Base-by-base conservation (phyloP, 306 rosid species). In the Sicyos baderoa region DNA sequence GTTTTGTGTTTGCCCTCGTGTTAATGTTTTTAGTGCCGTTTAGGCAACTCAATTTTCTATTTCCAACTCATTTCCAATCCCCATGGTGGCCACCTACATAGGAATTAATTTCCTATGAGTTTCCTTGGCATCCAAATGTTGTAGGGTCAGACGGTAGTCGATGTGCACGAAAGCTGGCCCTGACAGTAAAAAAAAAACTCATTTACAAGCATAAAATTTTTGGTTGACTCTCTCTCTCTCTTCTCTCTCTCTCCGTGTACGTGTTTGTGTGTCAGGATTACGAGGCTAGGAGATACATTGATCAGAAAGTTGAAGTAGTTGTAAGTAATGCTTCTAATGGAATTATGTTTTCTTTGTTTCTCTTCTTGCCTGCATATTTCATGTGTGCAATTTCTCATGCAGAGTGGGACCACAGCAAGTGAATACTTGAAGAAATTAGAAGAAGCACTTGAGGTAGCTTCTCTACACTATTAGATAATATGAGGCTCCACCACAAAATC, bases 271-370 rank as follows among this genome's bases (percentile, higher is more conserved):
- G 14, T 12, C 47, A 89, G 98, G 97, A 89, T 81, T 83, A 79
- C 62, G 95, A 88, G 79, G 97, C 95, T 5, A 88, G 98, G 73
- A 77, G 82, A 58, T 82, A 80, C 77, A 88, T 93, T 75, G 86
- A 82, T 83, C 97, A 87, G 82, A 86, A 78, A 75, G 96, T 93
- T 81, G 94, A 84, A 93, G 94, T 93, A 21, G 78, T 23, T 83
- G 98, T 93, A 73, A 78, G 85, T 74, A 54, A 65, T 76, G 32
- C 55, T 65, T 68, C 65, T 55, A 44, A 76, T 74, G 74, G 53
- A 59, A 71, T 71, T 53, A 69, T 70, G 74, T 70, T 55, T 22
- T 51, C 51, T 76, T 68, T 19, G 27, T 37, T 52, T 37, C 58
- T 11, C 23, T 53, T 54, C 50, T 69, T 55, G 69, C 51, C 54